phyloP scores from a whole-genome alignment of 2,329 filamentous ascomycete species.

The Trichophyton schoenleinii region DNA sequence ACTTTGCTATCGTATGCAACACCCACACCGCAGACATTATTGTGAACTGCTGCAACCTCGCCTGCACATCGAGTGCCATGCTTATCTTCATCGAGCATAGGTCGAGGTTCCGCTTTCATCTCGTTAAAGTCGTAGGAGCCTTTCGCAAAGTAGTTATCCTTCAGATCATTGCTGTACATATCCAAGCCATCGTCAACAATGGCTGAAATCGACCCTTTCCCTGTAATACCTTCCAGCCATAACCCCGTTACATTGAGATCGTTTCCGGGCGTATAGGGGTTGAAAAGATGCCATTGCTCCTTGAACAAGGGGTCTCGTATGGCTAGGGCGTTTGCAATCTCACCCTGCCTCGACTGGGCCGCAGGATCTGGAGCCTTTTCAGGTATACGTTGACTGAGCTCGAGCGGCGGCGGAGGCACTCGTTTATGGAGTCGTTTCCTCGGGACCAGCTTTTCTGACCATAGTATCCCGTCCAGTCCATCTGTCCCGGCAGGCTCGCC shows the following conservation, averaged over 20 bases:
- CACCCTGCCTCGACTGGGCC: constrained; percentile 46
- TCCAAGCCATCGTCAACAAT: constrained; percentile 95
- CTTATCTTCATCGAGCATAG: constrained; percentile 68
- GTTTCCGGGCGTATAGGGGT: constrained; percentile 66
- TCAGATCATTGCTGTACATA: constrained; percentile 86
- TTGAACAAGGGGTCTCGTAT: constrained; percentile 85
- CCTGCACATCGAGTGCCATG: constrained; percentile 93
- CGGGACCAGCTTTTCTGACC: constrained; percentile 64
- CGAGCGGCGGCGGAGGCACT: constrained; percentile 24
- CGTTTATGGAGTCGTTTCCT: constrained; percentile 52
- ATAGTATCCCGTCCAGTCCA: constrained; percentile 59
- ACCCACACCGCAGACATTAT: constrained; percentile 88
- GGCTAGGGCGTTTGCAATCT: constrained; percentile 52
- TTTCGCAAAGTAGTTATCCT: constrained; percentile 81
- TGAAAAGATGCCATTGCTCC: constrained; percentile 93
- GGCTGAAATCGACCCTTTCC: constrained; percentile 75
- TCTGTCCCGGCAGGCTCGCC: constrained; percentile 23
- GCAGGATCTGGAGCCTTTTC: constrained; percentile 28
- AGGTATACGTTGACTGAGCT: constrained; percentile 6
- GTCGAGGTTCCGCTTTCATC: constrained; percentile 61
- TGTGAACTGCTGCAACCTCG: constrained; percentile 82
- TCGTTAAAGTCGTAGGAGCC: constrained; percentile 98
- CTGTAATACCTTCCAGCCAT: constrained; percentile 83
- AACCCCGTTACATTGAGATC: constrained; percentile 94
- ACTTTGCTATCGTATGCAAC: constrained; percentile 88